Conservation (phyloP, 371 early-diverging fungal genomes). For the Rhizopus sp. region DNA sequence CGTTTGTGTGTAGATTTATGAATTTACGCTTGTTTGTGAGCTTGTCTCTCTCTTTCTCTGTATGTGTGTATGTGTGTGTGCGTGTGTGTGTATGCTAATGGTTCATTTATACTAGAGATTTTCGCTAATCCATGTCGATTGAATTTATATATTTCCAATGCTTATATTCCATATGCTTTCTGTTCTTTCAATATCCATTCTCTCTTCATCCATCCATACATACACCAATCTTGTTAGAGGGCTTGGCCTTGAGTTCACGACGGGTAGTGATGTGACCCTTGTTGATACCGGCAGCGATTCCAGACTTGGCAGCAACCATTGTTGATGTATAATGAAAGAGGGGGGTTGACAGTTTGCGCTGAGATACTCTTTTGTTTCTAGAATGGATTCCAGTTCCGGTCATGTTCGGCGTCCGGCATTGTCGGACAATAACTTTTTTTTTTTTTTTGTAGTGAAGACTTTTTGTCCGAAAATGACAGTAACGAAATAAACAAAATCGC, state of each 20-base stretch:
- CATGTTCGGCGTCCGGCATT: not conserved
- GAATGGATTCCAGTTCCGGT: not conserved
- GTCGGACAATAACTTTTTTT: not conserved
- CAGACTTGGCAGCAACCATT: constrained; percentile 59
- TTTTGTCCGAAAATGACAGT: no score
- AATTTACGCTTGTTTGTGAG: no score
- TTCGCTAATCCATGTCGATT: not conserved
- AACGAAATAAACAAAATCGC: no score
- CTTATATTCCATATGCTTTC: not conserved
- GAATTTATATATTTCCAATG: not conserved
- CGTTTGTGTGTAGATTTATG: no score
- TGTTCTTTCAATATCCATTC: constrained; percentile 2
- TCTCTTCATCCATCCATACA: constrained; percentile 47
- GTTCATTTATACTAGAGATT: no score
- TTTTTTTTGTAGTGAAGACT: no score
- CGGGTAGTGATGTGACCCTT: constrained; percentile 81
- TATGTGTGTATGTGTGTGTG: no score
- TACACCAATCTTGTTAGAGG: constrained; percentile 87
- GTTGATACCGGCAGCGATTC: constrained; percentile 77
- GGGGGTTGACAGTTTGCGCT: constrained; percentile 31
- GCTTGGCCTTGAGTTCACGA: constrained; percentile 75
- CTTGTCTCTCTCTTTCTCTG: no score
- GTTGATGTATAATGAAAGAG: constrained; percentile 26
- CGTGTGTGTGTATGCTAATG: no score
- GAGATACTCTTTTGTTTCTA: constrained; percentile 42